phyloP scores from a whole-genome alignment of 139 green algal species.

The Micractinium sp. region DNA sequence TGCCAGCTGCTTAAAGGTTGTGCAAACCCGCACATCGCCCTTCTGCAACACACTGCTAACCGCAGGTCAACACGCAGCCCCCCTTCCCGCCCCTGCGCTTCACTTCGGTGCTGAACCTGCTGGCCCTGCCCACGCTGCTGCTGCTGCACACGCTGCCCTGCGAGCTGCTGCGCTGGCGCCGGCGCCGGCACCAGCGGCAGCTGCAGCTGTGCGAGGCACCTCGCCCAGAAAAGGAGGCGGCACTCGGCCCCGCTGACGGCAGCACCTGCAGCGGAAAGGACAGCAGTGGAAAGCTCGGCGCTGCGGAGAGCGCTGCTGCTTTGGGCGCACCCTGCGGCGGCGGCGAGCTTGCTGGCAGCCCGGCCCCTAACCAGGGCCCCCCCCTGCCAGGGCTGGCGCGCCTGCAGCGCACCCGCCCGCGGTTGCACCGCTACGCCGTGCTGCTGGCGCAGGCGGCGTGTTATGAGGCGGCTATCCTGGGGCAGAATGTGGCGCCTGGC shows the following conservation, averaged over 20 bases:
- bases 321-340: not conserved
- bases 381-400: not conserved
- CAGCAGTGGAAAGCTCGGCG: not conserved
- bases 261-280: not conserved
- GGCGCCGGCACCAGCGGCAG: not conserved
- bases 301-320: not conserved
- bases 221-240: not conserved
- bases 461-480: constrained; percentile 11
- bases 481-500: not conserved
- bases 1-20: no score
- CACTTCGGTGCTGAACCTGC: not conserved
- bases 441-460: not conserved
- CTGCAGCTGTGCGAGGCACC: not conserved
- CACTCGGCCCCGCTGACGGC: no score
- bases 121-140: constrained; percentile 14
- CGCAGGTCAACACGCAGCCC: not conserved
- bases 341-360: not conserved
- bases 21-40: no score
- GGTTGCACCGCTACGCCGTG: not conserved
- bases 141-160: not conserved
- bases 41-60: not conserved
- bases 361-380: not conserved
- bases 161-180: not conserved
- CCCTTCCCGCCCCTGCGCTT: constrained; percentile 16
- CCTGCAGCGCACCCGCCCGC: not conserved